Evolutionary conservation across 2,329 filamentous ascomycete species (phyloP).

Genomic region (Colletotrichum tropicale): DNA sequence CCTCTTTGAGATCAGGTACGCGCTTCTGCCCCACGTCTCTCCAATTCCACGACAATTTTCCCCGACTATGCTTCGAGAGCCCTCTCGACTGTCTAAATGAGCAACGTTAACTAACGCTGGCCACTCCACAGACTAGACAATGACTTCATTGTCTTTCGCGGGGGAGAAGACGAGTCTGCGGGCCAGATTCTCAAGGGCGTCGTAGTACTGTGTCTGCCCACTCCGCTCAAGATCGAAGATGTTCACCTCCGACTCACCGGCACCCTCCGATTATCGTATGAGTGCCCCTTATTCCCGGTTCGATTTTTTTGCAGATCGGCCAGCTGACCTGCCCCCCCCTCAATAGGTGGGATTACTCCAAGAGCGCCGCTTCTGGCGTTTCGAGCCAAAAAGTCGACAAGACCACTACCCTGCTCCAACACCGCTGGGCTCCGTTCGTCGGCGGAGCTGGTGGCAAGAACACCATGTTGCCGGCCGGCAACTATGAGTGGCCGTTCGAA

Average conservation of each 20-base stretch:
- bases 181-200: constrained; percentile 77
- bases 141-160: constrained; percentile 80
- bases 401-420: constrained; percentile 65
- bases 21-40: background rate
- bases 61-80: background rate
- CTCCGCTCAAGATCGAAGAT: constrained; percentile 73
- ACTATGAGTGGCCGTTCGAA: constrained; percentile 86
- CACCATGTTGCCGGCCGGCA: constrained; percentile 69
- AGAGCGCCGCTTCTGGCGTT: constrained; percentile 61
- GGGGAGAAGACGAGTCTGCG: constrained; percentile 75
- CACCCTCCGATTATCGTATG: constrained; percentile 71
- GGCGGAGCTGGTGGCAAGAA: constrained; percentile 60
- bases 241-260: constrained; percentile 75
- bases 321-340: background rate
- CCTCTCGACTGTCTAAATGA: background rate
- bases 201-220: constrained; percentile 74
- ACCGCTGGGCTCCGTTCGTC: constrained; percentile 73
- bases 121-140: constrained; percentile 68
- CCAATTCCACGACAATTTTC: background rate
- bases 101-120: constrained; percentile 15
- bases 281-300: constrained; percentile 25
- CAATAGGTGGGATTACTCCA: constrained; percentile 55
- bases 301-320: background rate
- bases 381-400: constrained; percentile 65
- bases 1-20: constrained; percentile 64